Base-by-base conservation (phyloP, 495 filamentous ascomycete species). In the Daldinia vernicosa region DNA sequence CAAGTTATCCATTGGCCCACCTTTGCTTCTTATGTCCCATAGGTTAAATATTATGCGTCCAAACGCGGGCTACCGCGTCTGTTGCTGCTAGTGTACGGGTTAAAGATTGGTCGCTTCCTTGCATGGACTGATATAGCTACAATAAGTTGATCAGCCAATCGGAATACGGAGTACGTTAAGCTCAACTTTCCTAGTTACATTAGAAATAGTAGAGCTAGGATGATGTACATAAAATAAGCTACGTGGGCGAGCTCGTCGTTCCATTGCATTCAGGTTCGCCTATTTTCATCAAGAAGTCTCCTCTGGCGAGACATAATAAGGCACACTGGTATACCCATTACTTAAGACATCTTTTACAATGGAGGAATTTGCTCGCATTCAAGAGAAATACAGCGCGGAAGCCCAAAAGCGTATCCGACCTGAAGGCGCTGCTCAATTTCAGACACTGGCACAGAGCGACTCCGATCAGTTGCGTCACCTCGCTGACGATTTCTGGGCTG, bases 381-480 rank as follows among this genome's bases (percentile, higher is more conserved):
- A 78, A 35, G 76, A 78, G 30, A 81, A 78, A 45, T 87, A 85
- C 66, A 71, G 60, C 33, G 75, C 79, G 24, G 85, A 87, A 72
- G 81, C 81, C 14, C 66, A 75, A 53, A 87, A 86, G 63, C 83
- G 85, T 8, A 26, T 83, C n/a, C 79, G 81, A 0, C 47, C 75
- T 1, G 82, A 85, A 4, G 82, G 83, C 26, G 47, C 65, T 26
- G 61, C 45, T 37, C 83, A 86, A 61, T 86, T 81, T 43, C 69
- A 84, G 54, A 70, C 76, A 9, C 70, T 85, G 19, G 12, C 60
- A 7, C 35, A 77, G 12, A 76, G 78, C 64, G 60, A 68, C 12
- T 72, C 66, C 15, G 73, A 76, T 2, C 67, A 74, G 24, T 75
- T 85, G 54, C 75, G 76, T 5, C 69, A 77, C 14, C 68, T 83